Evolutionary conservation across 345 rosid species (phyloP).

Genomic region (Salix viminalis): DNA sequence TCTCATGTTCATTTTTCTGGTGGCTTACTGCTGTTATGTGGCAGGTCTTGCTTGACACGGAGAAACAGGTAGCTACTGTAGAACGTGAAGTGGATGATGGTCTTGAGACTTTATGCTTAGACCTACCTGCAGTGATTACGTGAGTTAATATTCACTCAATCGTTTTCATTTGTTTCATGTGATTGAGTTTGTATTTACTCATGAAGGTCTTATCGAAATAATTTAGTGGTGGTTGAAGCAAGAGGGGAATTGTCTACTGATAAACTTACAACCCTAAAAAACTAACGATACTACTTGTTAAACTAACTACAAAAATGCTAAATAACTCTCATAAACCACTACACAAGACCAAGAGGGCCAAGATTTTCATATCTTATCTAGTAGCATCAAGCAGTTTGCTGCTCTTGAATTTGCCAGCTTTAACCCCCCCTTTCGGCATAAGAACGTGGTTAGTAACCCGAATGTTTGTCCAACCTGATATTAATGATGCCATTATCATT

Average conservation of each 20-base stretch:
- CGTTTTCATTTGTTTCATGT: not conserved
- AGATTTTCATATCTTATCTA: not conserved
- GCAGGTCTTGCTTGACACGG: conserved; percentile 81
- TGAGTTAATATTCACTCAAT: conserved; percentile 26
- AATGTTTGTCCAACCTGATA: not conserved
- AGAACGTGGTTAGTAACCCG: not conserved
- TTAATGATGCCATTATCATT: not conserved
- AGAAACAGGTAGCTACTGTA: conserved; percentile 60
- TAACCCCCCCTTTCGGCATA: not conserved
- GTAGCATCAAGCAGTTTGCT: not conserved
- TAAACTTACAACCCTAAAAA: not conserved
- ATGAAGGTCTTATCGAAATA: not conserved
- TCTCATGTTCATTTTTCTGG: not conserved
- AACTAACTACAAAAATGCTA: not conserved
- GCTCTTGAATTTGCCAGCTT: not conserved
- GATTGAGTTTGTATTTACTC: not conserved
- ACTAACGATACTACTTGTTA: not conserved
- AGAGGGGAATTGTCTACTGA: not conserved
- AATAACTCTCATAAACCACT: not conserved
- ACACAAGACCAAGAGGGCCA: not conserved
- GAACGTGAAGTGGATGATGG: conserved; percentile 98
- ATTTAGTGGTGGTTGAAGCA: not conserved
- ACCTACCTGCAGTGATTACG: conserved; percentile 88
- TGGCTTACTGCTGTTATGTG: conserved; percentile 29
- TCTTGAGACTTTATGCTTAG: conserved; percentile 69